Conservation (phyloP, 495 filamentous ascomycete species). For the Trichoderma parareesei region DNA sequence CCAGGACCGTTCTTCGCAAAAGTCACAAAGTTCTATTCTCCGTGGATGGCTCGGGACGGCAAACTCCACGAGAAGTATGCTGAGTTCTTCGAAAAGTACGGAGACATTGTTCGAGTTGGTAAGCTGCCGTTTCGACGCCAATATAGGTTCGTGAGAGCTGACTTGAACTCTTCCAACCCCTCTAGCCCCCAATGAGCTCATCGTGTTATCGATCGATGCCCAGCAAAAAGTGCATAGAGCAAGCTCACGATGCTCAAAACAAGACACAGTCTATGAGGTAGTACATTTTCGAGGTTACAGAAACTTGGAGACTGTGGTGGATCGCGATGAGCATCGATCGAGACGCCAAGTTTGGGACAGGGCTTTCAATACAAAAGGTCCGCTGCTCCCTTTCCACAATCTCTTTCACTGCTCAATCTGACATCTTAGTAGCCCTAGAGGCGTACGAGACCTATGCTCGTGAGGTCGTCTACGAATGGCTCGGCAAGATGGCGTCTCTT, state of each 20-base stretch:
- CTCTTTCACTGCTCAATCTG: neutral
- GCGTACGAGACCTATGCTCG: slow-evolving; percentile 65
- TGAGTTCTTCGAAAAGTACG: slow-evolving; percentile 28
- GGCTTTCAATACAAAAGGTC: slow-evolving; percentile 17
- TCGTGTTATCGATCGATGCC: slow-evolving; percentile 14
- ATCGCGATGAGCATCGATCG: slow-evolving; percentile 18
- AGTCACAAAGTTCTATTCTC: slow-evolving; percentile 29
- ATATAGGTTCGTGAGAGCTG: neutral
- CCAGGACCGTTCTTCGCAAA: slow-evolving; percentile 35
- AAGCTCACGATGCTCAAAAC: slow-evolving; percentile 14
- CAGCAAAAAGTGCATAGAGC: slow-evolving; percentile 16
- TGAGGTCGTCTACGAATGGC: slow-evolving; percentile 64
- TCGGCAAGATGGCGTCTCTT: slow-evolving; percentile 12
- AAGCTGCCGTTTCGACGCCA: neutral
- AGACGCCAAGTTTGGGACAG: slow-evolving; percentile 19
- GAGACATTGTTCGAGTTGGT: slow-evolving; percentile 27
- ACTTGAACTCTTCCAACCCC: neutral
- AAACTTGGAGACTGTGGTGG: slow-evolving; percentile 21
- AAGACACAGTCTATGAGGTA: slow-evolving; percentile 15
- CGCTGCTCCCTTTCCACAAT: neutral
- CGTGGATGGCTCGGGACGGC: slow-evolving; percentile 19
- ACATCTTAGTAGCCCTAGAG: slow-evolving; percentile 46
- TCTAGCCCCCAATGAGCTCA: slow-evolving; percentile 18
- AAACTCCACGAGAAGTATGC: slow-evolving; percentile 28
- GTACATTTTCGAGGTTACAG: slow-evolving; percentile 15